Conservation (phyloP, 176 grass and related monocot species). For the Ensete ventricosum region DNA sequence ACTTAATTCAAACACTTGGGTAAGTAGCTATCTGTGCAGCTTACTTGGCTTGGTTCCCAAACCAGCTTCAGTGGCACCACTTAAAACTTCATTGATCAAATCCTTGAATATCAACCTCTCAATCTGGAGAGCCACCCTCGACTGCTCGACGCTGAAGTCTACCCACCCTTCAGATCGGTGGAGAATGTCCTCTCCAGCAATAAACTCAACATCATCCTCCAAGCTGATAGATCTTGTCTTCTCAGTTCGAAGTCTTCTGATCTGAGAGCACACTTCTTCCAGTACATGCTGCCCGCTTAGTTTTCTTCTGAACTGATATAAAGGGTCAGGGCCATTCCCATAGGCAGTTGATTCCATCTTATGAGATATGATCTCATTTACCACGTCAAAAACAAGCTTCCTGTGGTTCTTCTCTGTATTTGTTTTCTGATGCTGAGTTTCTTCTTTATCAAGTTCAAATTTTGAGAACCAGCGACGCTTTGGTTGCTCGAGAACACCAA, state of each 20-base stretch:
- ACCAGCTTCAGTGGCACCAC: constrained; percentile 19
- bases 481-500: constrained; percentile 73
- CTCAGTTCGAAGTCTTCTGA: constrained; percentile 34
- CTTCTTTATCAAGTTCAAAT: too few species aligned
- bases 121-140: constrained; percentile 51
- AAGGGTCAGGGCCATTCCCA: constrained; percentile 10
- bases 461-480: constrained; percentile 8
- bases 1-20: not conserved
- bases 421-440: not conserved
- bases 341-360: constrained; percentile 33
- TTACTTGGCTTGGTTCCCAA: constrained; percentile 29
- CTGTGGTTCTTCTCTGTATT: constrained; percentile 42
- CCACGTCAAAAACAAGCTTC: constrained; percentile 67
- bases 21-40: constrained; percentile 37
- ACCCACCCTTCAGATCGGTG: constrained; percentile 44
- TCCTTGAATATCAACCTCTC: constrained; percentile 70
- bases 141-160: constrained; percentile 30
- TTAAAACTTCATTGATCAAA: constrained; percentile 55
- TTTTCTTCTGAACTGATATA: constrained; percentile 32
- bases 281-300: constrained; percentile 47
- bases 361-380: constrained; percentile 61
- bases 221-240: constrained; percentile 23
- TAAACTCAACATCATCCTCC: constrained; percentile 38
- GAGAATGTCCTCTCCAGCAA: constrained; percentile 30
- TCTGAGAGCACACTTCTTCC: constrained; percentile 60